These are phyloP conservation scores for Colletotrichum filicis DNA, from an alignment of 2,329 filamentous ascomycete species.

Conservation along the genomic window DNA sequence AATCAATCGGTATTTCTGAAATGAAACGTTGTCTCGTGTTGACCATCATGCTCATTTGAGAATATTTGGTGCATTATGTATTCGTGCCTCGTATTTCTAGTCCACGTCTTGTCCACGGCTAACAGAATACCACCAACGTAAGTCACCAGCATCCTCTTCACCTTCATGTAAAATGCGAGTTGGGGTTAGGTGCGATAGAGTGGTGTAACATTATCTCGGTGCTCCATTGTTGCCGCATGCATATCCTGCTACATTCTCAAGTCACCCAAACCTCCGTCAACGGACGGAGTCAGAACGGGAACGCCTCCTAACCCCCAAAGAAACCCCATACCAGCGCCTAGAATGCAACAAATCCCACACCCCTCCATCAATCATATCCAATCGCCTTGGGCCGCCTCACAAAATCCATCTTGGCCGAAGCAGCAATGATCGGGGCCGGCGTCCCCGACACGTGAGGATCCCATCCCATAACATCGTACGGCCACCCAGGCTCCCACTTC, in stretches of 20 bases:
- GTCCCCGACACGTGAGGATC: conserved; percentile 37
- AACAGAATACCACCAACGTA: not conserved
- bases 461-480: conserved; percentile 52
- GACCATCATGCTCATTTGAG: not conserved
- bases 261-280: not conserved
- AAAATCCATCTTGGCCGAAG: not conserved
- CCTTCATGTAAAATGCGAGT: not conserved
- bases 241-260: not conserved
- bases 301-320: not conserved
- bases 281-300: not conserved
- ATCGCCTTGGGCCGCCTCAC: not conserved
- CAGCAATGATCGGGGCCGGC: not conserved
- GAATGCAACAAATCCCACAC: not conserved
- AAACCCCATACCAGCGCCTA: not conserved
- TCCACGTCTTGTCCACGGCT: not conserved
- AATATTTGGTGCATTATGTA: not conserved
- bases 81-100: not conserved
- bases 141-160: not conserved
- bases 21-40: not conserved
- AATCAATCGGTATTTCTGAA: not conserved
- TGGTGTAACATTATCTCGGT: not conserved
- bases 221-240: not conserved
- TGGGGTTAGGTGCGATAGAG: no score
- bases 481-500: conserved; percentile 67
- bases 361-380: not conserved